These are phyloP conservation scores for Cephaloascus fragrans DNA, from an alignment of 805 yeast species.

Conservation along the genomic window DNA sequence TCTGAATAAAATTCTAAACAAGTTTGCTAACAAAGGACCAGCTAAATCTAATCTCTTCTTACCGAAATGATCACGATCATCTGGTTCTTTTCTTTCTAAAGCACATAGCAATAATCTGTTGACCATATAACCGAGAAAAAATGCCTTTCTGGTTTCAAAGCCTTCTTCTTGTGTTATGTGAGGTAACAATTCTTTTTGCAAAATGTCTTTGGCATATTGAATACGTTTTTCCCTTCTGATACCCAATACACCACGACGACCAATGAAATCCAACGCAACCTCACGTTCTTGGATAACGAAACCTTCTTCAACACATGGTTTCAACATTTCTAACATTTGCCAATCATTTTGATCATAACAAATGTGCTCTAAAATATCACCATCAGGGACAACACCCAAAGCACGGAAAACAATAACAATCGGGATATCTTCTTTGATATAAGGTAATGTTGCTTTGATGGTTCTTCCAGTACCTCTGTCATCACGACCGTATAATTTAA, in stretches of 20 bases:
- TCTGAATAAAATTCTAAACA: constrained; percentile 89
- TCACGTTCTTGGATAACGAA: constrained; percentile 97
- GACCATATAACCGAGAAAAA: constrained; percentile 95
- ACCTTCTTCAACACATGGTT: constrained; percentile 99
- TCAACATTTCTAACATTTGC: constrained; percentile 99
- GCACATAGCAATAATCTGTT: constrained; percentile 93
- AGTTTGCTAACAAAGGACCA: constrained; percentile 92
- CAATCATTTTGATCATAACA: constrained; percentile 97
- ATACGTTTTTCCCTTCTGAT: constrained; percentile 96
- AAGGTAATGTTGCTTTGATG: constrained; percentile 92
- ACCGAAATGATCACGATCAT: constrained; percentile 99
- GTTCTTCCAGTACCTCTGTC: constrained; percentile 62
- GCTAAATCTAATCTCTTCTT: constrained; percentile 97
- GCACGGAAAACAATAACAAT: constrained; percentile 97
- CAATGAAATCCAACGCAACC: constrained; percentile 95
- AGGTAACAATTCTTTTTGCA: constrained; percentile 93
- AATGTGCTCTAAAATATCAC: constrained; percentile 95
- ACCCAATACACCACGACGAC: constrained; percentile 96
- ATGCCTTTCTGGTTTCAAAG: constrained; percentile 92
- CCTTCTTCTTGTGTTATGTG: constrained; percentile 98
- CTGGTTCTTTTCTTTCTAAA: constrained; percentile 93
- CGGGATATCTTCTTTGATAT: constrained; percentile 93
- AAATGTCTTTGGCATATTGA: constrained; percentile 92
- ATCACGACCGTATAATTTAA: constrained; percentile 80
- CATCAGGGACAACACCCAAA: constrained; percentile 96